Evolutionary conservation across 2,329 filamentous ascomycete species (phyloP).

Genomic region (Dothideomycetes sp.): DNA sequence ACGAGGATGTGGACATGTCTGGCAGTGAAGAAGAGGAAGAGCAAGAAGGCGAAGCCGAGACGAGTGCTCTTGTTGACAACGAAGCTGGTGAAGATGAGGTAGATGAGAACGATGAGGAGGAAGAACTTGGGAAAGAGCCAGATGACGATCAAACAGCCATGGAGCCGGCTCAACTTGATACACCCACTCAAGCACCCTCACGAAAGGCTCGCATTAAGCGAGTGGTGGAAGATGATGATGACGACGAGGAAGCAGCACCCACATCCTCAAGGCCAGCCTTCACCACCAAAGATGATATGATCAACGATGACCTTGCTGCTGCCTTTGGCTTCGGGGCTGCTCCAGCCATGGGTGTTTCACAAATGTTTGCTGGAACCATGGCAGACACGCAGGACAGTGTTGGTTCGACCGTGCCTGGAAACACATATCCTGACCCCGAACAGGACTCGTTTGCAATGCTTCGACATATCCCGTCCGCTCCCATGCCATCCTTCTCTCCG

Average conservation of each 20-base stretch:
- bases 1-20: constrained; percentile 16
- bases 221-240: constrained; percentile 23
- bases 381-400: constrained; percentile 40
- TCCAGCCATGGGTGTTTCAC: constrained; percentile 58
- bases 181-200: constrained; percentile 20
- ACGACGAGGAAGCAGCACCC: constrained; percentile 12
- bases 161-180: constrained; percentile 24
- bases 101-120: constrained; percentile 16
- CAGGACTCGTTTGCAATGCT: constrained; percentile 34
- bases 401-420: constrained; percentile 10
- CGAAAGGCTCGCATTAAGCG: constrained; percentile 19
- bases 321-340: constrained; percentile 27
- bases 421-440: constrained; percentile 16
- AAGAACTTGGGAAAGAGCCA: constrained; percentile 7
- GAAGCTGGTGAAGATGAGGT: constrained; percentile 21
- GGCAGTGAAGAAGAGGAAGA: constrained; percentile 16
- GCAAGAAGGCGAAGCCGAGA: constrained; percentile 20
- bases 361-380: constrained; percentile 86
- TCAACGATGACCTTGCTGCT: constrained; percentile 16
- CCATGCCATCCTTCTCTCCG: constrained; percentile 17
- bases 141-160: constrained; percentile 15
- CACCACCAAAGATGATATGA: constrained; percentile 17
- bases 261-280: neutral
- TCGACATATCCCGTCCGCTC: constrained; percentile 20
- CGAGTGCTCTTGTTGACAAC: constrained; percentile 18